Evolutionary conservation across 495 filamentous ascomycete species (phyloP).

Genomic region (Penicillium pancosmium): DNA sequence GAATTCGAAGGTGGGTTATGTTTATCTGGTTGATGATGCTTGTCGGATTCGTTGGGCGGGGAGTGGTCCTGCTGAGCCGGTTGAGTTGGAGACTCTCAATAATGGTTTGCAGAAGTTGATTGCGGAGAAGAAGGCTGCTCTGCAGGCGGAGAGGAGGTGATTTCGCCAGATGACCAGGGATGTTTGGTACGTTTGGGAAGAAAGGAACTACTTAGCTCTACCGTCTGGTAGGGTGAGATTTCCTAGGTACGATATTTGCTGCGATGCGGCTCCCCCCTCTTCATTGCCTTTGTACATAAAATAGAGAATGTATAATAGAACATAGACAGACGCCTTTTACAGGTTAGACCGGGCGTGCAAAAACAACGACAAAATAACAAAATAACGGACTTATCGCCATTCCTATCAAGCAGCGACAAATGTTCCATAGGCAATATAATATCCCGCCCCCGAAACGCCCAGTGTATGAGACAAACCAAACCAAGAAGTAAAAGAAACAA

Average conservation of each 20-base stretch:
- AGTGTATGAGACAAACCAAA: conserved; percentile 7
- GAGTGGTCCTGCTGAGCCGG: conserved; percentile 70
- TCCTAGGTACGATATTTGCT: conserved; percentile 6
- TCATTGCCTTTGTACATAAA: conserved; percentile 28
- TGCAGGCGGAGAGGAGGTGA: conserved; percentile 12
- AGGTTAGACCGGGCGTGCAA: conserved; percentile 8
- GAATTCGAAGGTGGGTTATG: conserved; percentile 91
- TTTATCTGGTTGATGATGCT: conserved; percentile 84
- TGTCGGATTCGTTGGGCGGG: conserved; percentile 95
- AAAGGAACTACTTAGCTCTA: no score
- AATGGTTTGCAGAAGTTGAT: conserved; percentile 69
- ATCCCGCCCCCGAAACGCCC: conserved; percentile 31
- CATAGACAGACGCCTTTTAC: conserved; percentile 17
- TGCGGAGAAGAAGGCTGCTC: conserved; percentile 52
- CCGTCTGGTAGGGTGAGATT: not conserved
- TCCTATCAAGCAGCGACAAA: conserved; percentile 14
- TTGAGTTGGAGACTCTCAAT: conserved; percentile 72
- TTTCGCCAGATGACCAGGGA: not conserved
- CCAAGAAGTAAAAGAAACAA: conserved; percentile 3
- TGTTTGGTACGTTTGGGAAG: no score
- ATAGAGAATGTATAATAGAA: conserved; percentile 37
- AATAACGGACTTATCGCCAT: conserved; percentile 19
- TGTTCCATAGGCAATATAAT: conserved; percentile 5
- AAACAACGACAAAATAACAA: not conserved
- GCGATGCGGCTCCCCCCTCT: conserved; percentile 14